These are phyloP conservation scores for Linum usitatissimum DNA, from an alignment of 345 rosid species.

Conservation along the genomic window DNA sequence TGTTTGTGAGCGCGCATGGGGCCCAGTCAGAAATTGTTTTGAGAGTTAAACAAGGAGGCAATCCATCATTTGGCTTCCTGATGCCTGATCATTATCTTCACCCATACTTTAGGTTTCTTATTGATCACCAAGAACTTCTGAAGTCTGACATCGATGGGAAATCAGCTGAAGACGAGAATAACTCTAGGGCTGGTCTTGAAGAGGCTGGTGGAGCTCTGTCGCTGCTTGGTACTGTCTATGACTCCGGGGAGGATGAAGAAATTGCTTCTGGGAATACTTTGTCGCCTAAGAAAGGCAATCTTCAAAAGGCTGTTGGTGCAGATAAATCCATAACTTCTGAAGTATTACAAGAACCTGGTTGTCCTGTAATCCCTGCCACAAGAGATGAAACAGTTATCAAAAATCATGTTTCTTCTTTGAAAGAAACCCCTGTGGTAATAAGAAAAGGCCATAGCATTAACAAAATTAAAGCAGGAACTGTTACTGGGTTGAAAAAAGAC, in stretches of 20 bases:
- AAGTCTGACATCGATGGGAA: conserved; percentile 23
- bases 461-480: conserved; percentile 35
- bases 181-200: conserved; percentile 19
- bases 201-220: conserved; percentile 56
- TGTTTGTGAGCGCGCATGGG: conserved; percentile 73
- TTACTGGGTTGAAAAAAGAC: conserved; percentile 32
- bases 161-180: conserved; percentile 36
- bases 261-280: conserved; percentile 26
- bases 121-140: conserved; percentile 71
- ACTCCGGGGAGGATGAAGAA: conserved; percentile 81
- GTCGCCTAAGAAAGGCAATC: conserved; percentile 17
- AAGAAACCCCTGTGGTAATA: conserved; percentile 37
- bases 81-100: conserved; percentile 81
- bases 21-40: conserved; percentile 87
- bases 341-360: conserved; percentile 30
- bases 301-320: conserved; percentile 21
- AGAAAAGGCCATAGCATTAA: conserved; percentile 41
- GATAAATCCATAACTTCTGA: conserved; percentile 20
- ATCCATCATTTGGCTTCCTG: conserved; percentile 88
- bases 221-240: conserved; percentile 75
- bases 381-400: conserved; percentile 31
- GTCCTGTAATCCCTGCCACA: conserved; percentile 16
- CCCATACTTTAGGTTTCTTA: conserved; percentile 73
- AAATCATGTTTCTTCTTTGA: conserved; percentile 25
- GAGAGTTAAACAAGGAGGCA: conserved; percentile 96